Conservation (phyloP, 1,284 basidiomycete species). For the Golubevia sp. region DNA sequence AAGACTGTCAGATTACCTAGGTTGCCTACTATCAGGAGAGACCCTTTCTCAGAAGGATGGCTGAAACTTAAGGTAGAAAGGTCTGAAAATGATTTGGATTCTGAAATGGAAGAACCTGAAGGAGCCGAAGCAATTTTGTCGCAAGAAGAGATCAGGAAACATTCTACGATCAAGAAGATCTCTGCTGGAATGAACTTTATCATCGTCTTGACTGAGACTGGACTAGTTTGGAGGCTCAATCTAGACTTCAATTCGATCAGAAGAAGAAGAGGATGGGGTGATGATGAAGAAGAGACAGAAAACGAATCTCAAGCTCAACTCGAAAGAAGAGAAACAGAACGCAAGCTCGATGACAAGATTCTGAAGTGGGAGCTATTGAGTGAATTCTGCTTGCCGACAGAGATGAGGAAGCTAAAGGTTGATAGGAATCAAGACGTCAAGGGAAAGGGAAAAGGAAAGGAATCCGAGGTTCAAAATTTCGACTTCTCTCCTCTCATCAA, state of each 20-base stretch:
- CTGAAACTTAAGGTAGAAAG: no score
- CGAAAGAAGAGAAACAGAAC: slow-evolving; percentile 11
- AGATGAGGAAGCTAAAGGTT: slow-evolving; percentile 1
- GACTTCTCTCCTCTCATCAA: slow-evolving; percentile 8
- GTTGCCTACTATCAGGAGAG: not conserved
- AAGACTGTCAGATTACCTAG: no score
- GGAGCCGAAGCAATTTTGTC: no score
- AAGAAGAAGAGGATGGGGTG: not conserved
- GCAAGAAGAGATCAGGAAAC: not conserved
- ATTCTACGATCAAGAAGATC: slow-evolving; percentile 14
- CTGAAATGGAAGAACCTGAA: not conserved
- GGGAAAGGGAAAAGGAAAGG: slow-evolving; percentile 28
- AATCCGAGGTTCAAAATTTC: slow-evolving; percentile 57
- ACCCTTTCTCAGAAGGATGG: not conserved
- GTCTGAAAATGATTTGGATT: not conserved
- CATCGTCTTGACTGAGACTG: slow-evolving; percentile 26
- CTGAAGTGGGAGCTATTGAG: slow-evolving; percentile 67
- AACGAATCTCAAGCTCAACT: not conserved
- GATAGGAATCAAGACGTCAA: slow-evolving; percentile 64
- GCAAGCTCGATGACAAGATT: slow-evolving; percentile 63
- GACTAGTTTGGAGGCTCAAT: slow-evolving; percentile 26
- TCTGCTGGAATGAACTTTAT: slow-evolving; percentile 35
- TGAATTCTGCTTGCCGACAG: slow-evolving; percentile 9
- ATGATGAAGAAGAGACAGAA: not conserved
- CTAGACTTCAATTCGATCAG: slow-evolving; percentile 3